A percentile compares a stretch with the other conserved stretches of the same genome.
phyloP scores from a whole-genome alignment of 2,329 filamentous ascomycete genomes.

The Aureobasidium pullulans region DNA sequence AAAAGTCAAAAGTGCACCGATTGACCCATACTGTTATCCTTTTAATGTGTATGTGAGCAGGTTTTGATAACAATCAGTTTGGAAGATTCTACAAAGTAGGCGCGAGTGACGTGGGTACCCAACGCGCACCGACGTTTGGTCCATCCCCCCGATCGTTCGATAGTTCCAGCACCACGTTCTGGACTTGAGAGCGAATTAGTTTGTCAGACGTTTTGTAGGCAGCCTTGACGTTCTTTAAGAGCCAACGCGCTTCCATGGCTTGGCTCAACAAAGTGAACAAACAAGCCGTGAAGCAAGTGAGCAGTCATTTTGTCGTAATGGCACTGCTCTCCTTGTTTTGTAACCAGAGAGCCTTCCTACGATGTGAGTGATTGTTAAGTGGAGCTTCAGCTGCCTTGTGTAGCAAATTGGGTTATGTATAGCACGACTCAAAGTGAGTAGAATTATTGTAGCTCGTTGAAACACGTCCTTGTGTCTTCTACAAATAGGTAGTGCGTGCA shows the following conservation, averaged over 20 bases:
- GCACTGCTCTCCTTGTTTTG: not conserved
- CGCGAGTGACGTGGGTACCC: not conserved
- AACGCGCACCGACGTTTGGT: not conserved
- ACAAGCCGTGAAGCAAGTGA: not conserved
- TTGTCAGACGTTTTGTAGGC: not conserved
- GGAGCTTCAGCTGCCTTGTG: not conserved
- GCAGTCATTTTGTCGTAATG: slow-evolving; percentile 9
- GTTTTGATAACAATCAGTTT: slow-evolving; percentile 3
- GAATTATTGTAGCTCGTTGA: not conserved
- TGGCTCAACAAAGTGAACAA: slow-evolving; percentile 5
- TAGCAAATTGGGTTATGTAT: not conserved
- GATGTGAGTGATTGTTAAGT: not conserved
- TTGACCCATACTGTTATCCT: not conserved
- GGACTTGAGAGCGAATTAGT: too few species aligned
- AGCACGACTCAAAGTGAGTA: too few species aligned
- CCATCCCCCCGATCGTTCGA: not conserved
- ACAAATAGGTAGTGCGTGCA: not conserved
- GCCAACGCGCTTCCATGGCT: not conserved
- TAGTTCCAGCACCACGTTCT: not conserved
- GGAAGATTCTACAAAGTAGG: slow-evolving; percentile 9
- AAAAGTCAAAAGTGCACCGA: not conserved
- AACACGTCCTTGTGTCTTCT: not conserved
- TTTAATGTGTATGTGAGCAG: slow-evolving; percentile 1
- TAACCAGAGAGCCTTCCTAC: not conserved
- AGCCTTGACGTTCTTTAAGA: not conserved